These are phyloP conservation scores for Phytophthora fragariaefolia DNA, from an alignment of 352 stramenopile species.

Conservation along the genomic window DNA sequence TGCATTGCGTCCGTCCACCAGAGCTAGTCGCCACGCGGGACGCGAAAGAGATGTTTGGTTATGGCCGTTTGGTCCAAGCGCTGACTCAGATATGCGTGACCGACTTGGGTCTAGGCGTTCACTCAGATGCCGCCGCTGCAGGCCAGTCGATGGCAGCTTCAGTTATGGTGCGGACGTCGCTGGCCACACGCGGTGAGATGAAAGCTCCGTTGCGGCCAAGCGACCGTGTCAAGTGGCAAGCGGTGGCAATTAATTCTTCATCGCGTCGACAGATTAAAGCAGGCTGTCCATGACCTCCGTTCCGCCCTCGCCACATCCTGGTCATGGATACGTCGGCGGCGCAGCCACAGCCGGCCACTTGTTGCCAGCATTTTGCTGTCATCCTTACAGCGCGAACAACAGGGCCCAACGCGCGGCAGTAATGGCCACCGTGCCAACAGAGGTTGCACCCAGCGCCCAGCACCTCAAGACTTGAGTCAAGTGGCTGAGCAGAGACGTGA, in stretches of 20 bases:
- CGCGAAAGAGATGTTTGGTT: conserved; percentile 29
- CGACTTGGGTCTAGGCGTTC: too few relatives aligned
- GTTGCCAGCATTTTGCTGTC: too few relatives aligned
- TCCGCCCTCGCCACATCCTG: conserved; percentile 23
- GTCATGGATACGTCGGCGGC: conserved; percentile 1
- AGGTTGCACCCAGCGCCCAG: conserved; percentile 10
- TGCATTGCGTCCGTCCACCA: conserved; percentile 7
- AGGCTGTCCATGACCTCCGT: conserved; percentile 25
- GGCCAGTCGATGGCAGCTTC: too few relatives aligned
- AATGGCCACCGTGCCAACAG: conserved; percentile 19
- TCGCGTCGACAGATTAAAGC: conserved; percentile 11
- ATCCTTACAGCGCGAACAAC: too few relatives aligned
- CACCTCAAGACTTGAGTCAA: too few relatives aligned
- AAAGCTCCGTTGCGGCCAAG: not conserved
- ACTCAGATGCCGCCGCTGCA: too few relatives aligned
- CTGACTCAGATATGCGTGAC: too few relatives aligned
- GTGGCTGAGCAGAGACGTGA: conserved; percentile 9
- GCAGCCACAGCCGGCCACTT: conserved; percentile 1
- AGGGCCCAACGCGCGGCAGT: conserved; percentile 6
- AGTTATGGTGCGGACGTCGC: not conserved
- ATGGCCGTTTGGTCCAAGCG: not conserved
- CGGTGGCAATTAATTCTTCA: conserved; percentile 8
- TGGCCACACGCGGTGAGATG: not conserved
- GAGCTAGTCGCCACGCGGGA: conserved; percentile 25
- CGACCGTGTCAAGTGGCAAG: conserved; percentile 11